Percentiles rank a stretch among this genome's conserved stretches.
These are phyloP conservation scores for Oxyria digyna DNA, from an alignment of 148 eudicot species.

Conservation along the genomic window DNA sequence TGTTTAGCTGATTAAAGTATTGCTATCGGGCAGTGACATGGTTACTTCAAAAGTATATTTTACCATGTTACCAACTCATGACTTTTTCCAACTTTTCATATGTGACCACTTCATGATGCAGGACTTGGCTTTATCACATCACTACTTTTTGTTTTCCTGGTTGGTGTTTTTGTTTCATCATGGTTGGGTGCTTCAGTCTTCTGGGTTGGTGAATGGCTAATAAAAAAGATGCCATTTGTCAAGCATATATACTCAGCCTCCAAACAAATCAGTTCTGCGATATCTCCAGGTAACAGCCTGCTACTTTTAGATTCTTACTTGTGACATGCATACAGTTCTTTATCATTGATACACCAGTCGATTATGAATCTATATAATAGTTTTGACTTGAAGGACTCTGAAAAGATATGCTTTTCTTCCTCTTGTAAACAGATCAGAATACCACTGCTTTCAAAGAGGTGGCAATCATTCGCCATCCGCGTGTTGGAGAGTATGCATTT, in stretches of 20 bases:
- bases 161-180: slow-evolving; percentile 84
- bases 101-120: slow-evolving; percentile 23
- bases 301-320: background rate
- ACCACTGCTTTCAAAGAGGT: slow-evolving; percentile 94
- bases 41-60: background rate
- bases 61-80: too few relatives aligned
- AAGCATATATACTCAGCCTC: slow-evolving; percentile 83
- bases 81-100: background rate
- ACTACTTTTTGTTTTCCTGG: slow-evolving; percentile 67
- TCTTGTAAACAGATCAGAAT: slow-evolving; percentile 52
- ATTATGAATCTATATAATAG: background rate
- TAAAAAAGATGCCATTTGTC: slow-evolving; percentile 76
- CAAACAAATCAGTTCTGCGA: slow-evolving; percentile 85
- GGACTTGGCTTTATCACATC: slow-evolving; percentile 91
- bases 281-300: slow-evolving; percentile 64
- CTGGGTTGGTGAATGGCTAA: slow-evolving; percentile 87
- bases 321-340: background rate
- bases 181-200: slow-evolving; percentile 90
- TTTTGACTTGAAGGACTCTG: background rate
- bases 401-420: background rate
- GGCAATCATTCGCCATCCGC: slow-evolving; percentile 86
- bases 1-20: background rate
- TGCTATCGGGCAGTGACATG: background rate
- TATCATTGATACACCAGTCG: background rate
- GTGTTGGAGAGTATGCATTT: slow-evolving; percentile 91